These are phyloP conservation scores for Leccinum barrowsii DNA, from an alignment of 768 basidiomycete species.

Conservation along the genomic window DNA sequence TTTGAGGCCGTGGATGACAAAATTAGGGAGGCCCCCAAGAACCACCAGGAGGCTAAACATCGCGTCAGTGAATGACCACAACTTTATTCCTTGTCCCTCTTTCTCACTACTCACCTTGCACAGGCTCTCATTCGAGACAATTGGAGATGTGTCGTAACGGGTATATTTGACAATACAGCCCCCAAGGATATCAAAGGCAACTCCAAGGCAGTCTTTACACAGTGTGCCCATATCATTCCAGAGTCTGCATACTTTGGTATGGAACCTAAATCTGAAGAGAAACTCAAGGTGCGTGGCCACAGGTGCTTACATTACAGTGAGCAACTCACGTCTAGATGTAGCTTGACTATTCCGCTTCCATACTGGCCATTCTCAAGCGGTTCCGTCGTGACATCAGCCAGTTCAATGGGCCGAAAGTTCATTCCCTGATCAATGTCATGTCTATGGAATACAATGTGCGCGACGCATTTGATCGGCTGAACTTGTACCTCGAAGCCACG, in stretches of 20 bases:
- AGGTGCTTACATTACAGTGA: not conserved
- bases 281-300: not conserved
- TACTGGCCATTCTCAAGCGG: not conserved
- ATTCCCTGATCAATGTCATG: conserved; percentile 9
- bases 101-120: not conserved
- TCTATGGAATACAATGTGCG: not conserved
- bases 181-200: not conserved
- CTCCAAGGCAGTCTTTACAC: not conserved
- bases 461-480: conserved; percentile 2
- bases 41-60: conserved; percentile 3
- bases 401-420: not conserved
- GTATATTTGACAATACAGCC: conserved; percentile 18
- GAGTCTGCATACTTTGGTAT: conserved; percentile 2
- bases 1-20: conserved; percentile 11
- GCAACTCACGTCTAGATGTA: not conserved
- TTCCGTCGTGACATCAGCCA: not conserved
- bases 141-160: conserved; percentile 33
- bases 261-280: not conserved
- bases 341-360: conserved; percentile 1
- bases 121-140: conserved; percentile 37
- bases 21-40: not conserved
- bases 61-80: not conserved
- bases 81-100: not conserved
- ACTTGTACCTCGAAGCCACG: conserved; percentile 7
- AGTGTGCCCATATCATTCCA: conserved; percentile 5